Conservation (phyloP, 2,329 filamentous ascomycete species). For the Xylariaceae sp. region DNA sequence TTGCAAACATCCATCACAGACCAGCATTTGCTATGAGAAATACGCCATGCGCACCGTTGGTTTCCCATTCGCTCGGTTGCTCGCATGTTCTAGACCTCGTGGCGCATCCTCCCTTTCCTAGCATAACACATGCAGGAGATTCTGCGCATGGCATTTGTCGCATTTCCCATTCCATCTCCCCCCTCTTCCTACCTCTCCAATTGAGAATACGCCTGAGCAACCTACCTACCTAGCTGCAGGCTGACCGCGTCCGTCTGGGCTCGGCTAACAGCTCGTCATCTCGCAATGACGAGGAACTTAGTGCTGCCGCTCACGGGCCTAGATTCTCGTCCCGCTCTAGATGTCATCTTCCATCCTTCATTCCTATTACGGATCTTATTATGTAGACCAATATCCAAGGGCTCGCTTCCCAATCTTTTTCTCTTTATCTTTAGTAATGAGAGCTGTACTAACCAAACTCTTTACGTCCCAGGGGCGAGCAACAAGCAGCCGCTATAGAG, state of each 20-base stretch:
- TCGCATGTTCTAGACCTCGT: conserved; percentile 21
- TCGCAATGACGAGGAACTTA: too few species aligned
- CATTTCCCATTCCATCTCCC: conserved; percentile 33
- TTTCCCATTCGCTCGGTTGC: background rate
- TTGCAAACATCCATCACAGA: conserved; percentile 18
- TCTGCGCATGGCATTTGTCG: conserved; percentile 33
- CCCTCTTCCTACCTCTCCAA: conserved; percentile 31
- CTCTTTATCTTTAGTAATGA: background rate
- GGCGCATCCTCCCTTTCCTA: background rate
- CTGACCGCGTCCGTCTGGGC: conserved; percentile 10
- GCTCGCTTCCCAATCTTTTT: background rate
- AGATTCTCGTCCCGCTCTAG: background rate
- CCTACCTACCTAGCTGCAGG: background rate
- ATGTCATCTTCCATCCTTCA: too few species aligned
- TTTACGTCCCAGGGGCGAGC: conserved; percentile 40
- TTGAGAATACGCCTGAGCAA: conserved; percentile 14
- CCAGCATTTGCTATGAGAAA: background rate
- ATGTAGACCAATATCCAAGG: background rate
- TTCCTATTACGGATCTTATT: background rate
- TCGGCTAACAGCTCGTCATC: too few species aligned
- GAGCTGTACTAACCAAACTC: conserved; percentile 14
- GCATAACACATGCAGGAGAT: background rate
- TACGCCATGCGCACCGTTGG: background rate
- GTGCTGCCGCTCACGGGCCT: background rate
- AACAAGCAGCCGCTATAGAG: conserved; percentile 43